These are phyloP conservation scores for Tolypocladium album DNA, from an alignment of 2,329 filamentous ascomycete species.

Conservation along the genomic window DNA sequence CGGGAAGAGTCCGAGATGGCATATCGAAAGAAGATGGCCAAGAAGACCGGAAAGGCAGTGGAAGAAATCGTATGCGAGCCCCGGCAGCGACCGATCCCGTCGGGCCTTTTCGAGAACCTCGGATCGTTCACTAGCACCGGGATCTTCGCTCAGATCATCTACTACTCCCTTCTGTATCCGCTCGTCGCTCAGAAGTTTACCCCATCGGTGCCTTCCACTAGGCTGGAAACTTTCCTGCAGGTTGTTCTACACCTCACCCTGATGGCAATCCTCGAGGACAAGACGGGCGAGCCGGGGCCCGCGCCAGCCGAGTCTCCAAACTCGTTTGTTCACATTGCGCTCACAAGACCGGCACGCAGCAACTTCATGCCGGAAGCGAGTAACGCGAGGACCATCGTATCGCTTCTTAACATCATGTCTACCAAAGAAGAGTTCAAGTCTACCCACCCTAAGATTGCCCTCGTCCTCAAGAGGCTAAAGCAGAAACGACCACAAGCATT, in stretches of 20 bases:
- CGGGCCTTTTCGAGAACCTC: slow-evolving; percentile 67
- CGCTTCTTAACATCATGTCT: slow-evolving; percentile 50
- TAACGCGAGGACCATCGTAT: slow-evolving; percentile 50
- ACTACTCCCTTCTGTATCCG: slow-evolving; percentile 77
- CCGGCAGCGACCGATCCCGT: slow-evolving; percentile 62
- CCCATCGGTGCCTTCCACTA: slow-evolving; percentile 65
- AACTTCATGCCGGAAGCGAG: slow-evolving; percentile 49
- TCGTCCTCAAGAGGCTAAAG: slow-evolving; percentile 76
- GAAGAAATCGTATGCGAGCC: slow-evolving; percentile 90
- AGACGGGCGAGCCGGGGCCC: slow-evolving; percentile 42
- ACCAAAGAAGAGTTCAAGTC: slow-evolving; percentile 66
- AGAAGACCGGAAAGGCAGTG: slow-evolving; percentile 69
- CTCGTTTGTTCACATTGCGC: slow-evolving; percentile 65
- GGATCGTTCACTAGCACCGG: slow-evolving; percentile 72
- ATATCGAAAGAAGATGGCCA: slow-evolving; percentile 78
- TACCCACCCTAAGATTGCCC: slow-evolving; percentile 72
- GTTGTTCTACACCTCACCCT: slow-evolving; percentile 81
- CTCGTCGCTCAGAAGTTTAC: slow-evolving; percentile 58
- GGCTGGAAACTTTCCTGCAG: slow-evolving; percentile 85
- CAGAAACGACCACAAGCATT: slow-evolving; percentile 71
- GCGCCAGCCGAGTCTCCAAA: slow-evolving; percentile 30
- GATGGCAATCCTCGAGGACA: slow-evolving; percentile 77
- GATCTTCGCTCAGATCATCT: slow-evolving; percentile 83
- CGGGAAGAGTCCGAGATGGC: slow-evolving; percentile 88
- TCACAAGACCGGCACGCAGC: slow-evolving; percentile 52